Base-by-base conservation (phyloP, 2,329 filamentous ascomycete genomes). In the Aspergillus ustus region DNA sequence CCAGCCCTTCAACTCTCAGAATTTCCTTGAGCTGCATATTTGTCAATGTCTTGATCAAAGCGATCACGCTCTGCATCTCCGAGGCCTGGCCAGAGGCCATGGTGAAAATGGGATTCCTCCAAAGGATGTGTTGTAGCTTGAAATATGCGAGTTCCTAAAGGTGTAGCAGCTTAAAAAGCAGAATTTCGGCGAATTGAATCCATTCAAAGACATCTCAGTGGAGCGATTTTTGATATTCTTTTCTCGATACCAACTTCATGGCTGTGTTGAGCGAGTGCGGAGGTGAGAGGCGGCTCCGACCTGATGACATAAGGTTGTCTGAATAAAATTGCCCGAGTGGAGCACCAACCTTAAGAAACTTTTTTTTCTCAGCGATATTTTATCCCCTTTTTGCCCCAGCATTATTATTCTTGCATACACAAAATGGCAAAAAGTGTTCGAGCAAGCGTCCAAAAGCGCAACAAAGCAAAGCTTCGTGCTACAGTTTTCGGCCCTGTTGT, bases 371-470 rank as follows among this genome's bases (percentile, higher is more conserved):
- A 37, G 34, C 34, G 34, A 40, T 40, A 40, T 3, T 25, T 25
- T 4, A 25, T 5, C 6, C 6, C 25, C 6, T 25, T 25, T 25
- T 2, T 25, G 25, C 25, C 37, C 37, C 28, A 43, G 44, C 37
- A 54, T 53, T 28, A 19, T 22, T 13, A 52, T 43, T 11, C 13
- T 29, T 59, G 20, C 20, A 22, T 25, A 56, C 74, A 25, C 28
- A 84, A 59, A 70, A 98, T 97, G 94, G 94, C 93, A 25, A 97
- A 96, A 77, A 91, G 91, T 75, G 83, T 91, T 63, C 86, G 94
- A 76, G 87, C 93, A 67, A 96, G 90, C 75, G 83, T 86, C 67
- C 87, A 84, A 71, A 97, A 97, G 82, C 84, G 85, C 72, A 97
- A 97, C 82, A 92, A 93, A 81, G 84, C 86, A 69, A 89, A 87